Evolutionary conservation across 192 early-diverging fungal genomes (phyloP), one percentile per base, ranked within the genome.

Genomic region (Umbelopsis sp.): DNA sequence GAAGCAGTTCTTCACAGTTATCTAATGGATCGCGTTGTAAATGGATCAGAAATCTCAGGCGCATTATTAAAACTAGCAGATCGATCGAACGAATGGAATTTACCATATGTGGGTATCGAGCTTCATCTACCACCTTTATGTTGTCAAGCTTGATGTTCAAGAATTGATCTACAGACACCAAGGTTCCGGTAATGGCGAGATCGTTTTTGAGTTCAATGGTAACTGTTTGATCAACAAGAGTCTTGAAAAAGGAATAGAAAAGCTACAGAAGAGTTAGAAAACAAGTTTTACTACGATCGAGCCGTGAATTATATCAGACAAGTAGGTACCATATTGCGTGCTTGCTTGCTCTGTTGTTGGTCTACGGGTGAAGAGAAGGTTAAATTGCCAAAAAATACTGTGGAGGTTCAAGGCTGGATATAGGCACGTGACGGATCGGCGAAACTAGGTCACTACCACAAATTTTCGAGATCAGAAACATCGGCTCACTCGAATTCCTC

Each of bases 201-300:
- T 99, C 98, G 75, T 99, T 99, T 85, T 99, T 99, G 71, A 99
- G 88, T 84, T 99, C 98, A 10, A 99, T 92, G 9, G 94, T 96
- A 21, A 99, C 96, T 66, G 89, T 82, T 74, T 97, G 92, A 11
- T 96, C 96, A 25, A 99, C 93, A 24, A 98, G 88, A 1, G 97
- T 99, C 81, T 99, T 99, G 88, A 99, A 99, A 76, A 99, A 98
- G 34, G 96, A 98, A 80, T 98, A 99, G 74, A 99, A 99, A n/a
- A 99, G 85, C 96, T 97, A 77, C 17, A 68, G 14, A 68, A 21
- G 8, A 6, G 45, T 20, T 22, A 53, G 52, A 26, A 26, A 26
- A 11, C 25, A 11, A 8, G 8, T 12, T 4, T 25, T 8, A 24
- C 25, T 53, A n/a, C 2, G 12, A 8, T 53, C 24, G 52, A 26